phyloP scores from a whole-genome alignment of 225 moss, liverwort and hornwort genomes.

The Marchantia polymorpha region DNA sequence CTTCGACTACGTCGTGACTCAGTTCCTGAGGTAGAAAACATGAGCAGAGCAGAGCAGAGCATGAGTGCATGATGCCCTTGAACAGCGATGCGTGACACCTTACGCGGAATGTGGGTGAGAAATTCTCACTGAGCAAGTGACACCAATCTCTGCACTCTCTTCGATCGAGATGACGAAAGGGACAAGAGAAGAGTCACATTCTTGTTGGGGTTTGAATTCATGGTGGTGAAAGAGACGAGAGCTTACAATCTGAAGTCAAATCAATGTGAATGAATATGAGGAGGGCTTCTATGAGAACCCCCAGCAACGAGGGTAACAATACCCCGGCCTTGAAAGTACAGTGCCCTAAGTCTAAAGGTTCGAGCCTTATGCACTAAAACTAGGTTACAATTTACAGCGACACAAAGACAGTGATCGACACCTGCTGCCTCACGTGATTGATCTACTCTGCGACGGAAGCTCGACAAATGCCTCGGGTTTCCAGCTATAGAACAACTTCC shows the following conservation, averaged over 20 bases:
- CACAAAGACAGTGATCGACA: background rate
- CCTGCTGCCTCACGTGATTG: conserved; percentile 10
- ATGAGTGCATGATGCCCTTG: no score
- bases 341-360: background rate
- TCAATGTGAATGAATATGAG: conserved; percentile 5
- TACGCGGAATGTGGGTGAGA: no score
- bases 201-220: background rate
- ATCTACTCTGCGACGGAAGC: background rate
- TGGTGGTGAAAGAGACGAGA: background rate
- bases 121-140: no score
- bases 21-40: no score
- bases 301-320: background rate
- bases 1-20: no score
- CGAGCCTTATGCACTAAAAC: background rate
- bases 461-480: background rate
- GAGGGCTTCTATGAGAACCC: conserved; percentile 3
- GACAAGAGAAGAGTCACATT: background rate
- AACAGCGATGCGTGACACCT: no score
- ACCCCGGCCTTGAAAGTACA: background rate
- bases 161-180: no score
- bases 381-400: conserved; percentile 14
- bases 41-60: no score
- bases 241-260: background rate
- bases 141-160: no score
- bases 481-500: background rate